Conservation (phyloP, 306 rosid species). For the Cicer chorassanicum region DNA sequence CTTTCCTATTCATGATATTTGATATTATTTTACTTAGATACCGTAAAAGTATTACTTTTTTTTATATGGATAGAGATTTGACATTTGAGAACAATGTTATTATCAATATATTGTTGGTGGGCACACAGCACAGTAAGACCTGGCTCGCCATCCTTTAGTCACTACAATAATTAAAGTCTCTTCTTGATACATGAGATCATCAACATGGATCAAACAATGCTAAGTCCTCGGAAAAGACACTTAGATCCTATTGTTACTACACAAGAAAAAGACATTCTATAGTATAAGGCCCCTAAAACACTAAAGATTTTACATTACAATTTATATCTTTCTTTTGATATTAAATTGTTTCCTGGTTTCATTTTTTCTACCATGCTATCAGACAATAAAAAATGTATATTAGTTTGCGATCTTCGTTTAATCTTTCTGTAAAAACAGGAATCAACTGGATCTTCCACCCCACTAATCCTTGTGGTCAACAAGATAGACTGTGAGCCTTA, state of each 20-base stretch:
- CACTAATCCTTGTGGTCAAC: constrained; percentile 84
- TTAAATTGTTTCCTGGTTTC: constrained; percentile 20
- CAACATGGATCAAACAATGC: background rate
- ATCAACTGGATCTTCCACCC: constrained; percentile 71
- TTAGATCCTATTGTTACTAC: constrained; percentile 20
- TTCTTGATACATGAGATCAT: background rate
- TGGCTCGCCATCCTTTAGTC: constrained; percentile 10
- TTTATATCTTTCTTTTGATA: background rate
- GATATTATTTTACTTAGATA: constrained; percentile 10
- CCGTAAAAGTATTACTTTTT: background rate
- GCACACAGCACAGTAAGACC: background rate
- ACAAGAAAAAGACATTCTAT: background rate
- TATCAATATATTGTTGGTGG: constrained; percentile 27
- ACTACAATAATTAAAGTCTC: background rate
- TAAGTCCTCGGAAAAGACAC: constrained; percentile 10
- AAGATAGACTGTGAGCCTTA: constrained; percentile 72
- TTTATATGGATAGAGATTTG: constrained; percentile 11
- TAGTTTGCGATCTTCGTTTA: constrained; percentile 22
- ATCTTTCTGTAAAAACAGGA: constrained; percentile 55
- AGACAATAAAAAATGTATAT: constrained; percentile 19
- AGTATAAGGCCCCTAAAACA: constrained; percentile 1
- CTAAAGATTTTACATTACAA: background rate
- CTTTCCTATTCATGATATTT: constrained; percentile 40
- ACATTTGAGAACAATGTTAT: background rate
- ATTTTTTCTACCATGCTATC: constrained; percentile 33